A percentile compares a stretch with the other conserved stretches of the same genome.
These are phyloP conservation scores for Amborella trichopoda DNA, from an alignment of 164 flowering plant species.

Conservation along the genomic window DNA sequence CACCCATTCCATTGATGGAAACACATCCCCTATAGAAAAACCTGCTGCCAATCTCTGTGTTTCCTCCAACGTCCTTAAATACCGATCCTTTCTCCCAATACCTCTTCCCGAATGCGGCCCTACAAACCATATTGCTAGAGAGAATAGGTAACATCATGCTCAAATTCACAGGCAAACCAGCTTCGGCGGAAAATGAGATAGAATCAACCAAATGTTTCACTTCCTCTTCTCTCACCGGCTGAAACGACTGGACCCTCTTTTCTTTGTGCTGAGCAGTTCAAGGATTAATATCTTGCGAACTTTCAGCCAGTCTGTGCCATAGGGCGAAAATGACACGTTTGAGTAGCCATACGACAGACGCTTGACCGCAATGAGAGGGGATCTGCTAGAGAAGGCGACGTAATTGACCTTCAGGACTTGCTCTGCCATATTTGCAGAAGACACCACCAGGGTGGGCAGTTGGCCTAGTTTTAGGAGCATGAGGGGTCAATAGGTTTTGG, in stretches of 20 bases:
- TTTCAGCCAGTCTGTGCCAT: slow-evolving; percentile 2
- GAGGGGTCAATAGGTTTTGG: slow-evolving; percentile 3
- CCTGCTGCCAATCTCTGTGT: no score
- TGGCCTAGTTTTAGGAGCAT: slow-evolving; percentile 1
- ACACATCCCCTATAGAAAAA: no score
- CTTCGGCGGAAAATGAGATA: no score
- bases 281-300: neutral
- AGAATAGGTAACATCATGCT: no score
- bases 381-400: slow-evolving; percentile 1
- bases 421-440: slow-evolving; percentile 1
- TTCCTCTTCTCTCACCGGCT: neutral
- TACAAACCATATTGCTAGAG: no score
- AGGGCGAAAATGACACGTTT: slow-evolving; percentile 2
- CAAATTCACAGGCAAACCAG: no score
- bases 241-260: neutral
- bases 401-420: slow-evolving; percentile 5
- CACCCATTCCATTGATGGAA: no score
- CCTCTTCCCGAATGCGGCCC: no score
- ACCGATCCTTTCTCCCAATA: no score
- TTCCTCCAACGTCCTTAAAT: no score
- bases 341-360: neutral
- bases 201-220: no score
- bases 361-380: neutral
- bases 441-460: slow-evolving; percentile 4
- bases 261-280: neutral